Percentiles rank a stretch among this genome's conserved stretches.
phyloP scores from a whole-genome alignment of 352 stramenopile genomes.

The Aphanomyces stellatus region DNA sequence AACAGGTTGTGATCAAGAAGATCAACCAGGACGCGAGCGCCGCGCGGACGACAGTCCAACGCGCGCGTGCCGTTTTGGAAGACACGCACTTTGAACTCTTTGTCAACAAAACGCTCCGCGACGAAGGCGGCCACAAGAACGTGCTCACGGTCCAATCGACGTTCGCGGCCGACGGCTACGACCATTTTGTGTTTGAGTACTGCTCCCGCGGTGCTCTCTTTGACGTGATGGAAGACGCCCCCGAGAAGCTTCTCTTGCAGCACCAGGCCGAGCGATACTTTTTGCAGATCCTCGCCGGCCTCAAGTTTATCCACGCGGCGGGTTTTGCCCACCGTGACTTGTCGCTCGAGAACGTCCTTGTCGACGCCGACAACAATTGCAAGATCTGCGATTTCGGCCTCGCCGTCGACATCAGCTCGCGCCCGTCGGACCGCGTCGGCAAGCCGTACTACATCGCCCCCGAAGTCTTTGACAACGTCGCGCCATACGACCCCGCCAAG shows the following conservation, averaged over 20 bases:
- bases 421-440: constrained; percentile 35
- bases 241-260: constrained; percentile 26
- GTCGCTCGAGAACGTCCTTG: constrained; percentile 75
- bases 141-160: constrained; percentile 57
- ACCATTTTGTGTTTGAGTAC: constrained; percentile 65
- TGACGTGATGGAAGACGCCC: constrained; percentile 47
- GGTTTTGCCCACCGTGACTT: constrained; percentile 75
- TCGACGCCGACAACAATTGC: constrained; percentile 53
- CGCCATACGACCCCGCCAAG: constrained; percentile 46
- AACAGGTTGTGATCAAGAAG: constrained; percentile 69
- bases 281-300: constrained; percentile 44
- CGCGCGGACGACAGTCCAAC: constrained; percentile 38
- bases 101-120: constrained; percentile 48
- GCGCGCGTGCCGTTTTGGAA: constrained; percentile 44
- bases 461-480: constrained; percentile 36
- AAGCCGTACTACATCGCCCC: constrained; percentile 79
- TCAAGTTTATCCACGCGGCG: constrained; percentile 63
- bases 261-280: constrained; percentile 47
- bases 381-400: constrained; percentile 79
- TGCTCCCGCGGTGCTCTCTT: constrained; percentile 62
- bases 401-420: constrained; percentile 33
- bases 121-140: constrained; percentile 54
- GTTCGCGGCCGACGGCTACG: constrained; percentile 48
- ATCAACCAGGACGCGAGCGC: constrained; percentile 55
- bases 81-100: constrained; percentile 63